A percentile compares a stretch with the other conserved stretches of the same genome.
These are phyloP conservation scores for Endotrypanum monterogeii DNA, from an alignment of 208 protist species.

Conservation along the genomic window DNA sequence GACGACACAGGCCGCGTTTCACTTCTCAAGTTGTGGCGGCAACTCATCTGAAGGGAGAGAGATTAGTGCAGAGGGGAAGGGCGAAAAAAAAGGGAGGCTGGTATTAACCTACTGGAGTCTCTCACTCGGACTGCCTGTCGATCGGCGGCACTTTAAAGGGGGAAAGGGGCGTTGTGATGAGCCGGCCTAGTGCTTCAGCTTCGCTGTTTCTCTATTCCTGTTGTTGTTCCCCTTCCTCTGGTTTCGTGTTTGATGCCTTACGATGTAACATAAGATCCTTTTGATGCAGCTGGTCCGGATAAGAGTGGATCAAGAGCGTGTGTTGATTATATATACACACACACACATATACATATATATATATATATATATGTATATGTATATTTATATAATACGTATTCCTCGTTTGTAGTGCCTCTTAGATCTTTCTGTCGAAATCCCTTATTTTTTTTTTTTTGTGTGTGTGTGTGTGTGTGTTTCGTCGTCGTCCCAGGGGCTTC, in stretches of 20 bases:
- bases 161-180: background rate
- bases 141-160: background rate
- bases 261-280: background rate
- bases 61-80: too few relatives aligned
- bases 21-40: slow-evolving; percentile 58
- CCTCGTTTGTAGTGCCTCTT: background rate
- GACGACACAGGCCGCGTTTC: slow-evolving; percentile 56
- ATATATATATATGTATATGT: background rate
- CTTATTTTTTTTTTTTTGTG: too few relatives aligned
- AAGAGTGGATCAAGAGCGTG: background rate
- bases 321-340: too few relatives aligned
- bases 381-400: too few relatives aligned
- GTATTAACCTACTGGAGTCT: too few relatives aligned
- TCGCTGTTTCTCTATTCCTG: background rate
- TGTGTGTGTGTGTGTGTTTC: background rate
- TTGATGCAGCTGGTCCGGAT: too few relatives aligned
- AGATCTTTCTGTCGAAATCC: background rate
- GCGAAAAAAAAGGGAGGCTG: background rate
- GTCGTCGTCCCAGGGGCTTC: background rate
- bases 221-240: too few relatives aligned
- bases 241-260: background rate
- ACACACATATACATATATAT: background rate
- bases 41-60: slow-evolving; percentile 6
- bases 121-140: too few relatives aligned
- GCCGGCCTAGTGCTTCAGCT: background rate